Base-by-base conservation (phyloP, 2,329 filamentous ascomycete species). In the Cryphonectria parasitica region DNA sequence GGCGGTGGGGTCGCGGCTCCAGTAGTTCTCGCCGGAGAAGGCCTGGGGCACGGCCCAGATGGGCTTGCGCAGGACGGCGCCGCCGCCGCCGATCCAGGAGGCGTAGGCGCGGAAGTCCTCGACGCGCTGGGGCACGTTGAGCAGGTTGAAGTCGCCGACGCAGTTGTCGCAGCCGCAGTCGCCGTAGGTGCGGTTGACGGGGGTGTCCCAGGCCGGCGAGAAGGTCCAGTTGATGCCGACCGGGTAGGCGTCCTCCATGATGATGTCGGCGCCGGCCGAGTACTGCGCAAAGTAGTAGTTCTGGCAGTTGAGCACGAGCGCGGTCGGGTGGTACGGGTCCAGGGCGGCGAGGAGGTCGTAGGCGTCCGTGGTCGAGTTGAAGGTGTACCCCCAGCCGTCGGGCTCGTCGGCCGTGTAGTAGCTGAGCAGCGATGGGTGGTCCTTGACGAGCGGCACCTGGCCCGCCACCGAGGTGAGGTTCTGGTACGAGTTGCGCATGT, bases 161-260 rank as follows among this genome's bases (percentile, higher is more conserved):
- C 89, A 91, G 77, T 87, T 85, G 75, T 91, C 89, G 77, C 89
- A 91, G 11, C 88, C 89, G 78, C 88, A 90, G 79, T 87, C 86
- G 72, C 88, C 88, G 67, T 89, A 86, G 0, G 88, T 90, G 3
- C 79, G 71, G 77, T 90, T 90, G 76, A 86, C 89, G 0, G 78
- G 77, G 0, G 88, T 90, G 70, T 83, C 81, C 82, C 87, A 90
- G 58, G 84, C 84, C 19, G 52, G 66, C 11, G 83, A 87, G 73
- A 81, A 88, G 2, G 82, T 85, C 5, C 83, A 79, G 78, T 89
- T 88, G 73, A 86, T 85, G 41, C 83, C 86, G 71, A 91, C 83
- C 0, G 88, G 88, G 76, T 90, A 91, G 0, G 84, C 83, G 74
- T 90, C 88, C 41, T 84, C 83, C 81, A 90, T 86, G 72, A 91